Percentiles rank a stretch among this genome's conserved stretches.
These are phyloP conservation scores for Coelastrella sp. DNA, from an alignment of 139 green algal genomes.

Conservation along the genomic window DNA sequence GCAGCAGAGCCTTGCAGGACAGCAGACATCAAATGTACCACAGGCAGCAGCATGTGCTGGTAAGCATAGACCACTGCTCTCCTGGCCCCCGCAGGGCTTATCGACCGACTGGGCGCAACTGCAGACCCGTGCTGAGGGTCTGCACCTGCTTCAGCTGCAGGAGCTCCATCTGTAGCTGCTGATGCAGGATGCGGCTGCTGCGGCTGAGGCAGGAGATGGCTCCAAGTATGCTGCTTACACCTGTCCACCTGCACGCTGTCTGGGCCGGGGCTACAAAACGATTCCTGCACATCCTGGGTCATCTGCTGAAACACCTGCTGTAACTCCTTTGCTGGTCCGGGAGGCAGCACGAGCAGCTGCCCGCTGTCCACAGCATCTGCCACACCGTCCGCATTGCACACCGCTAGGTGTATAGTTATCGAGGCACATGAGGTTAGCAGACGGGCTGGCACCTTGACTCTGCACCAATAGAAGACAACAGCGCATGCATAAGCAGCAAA, in stretches of 20 bases:
- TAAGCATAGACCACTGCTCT: background rate
- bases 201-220: background rate
- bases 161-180: background rate
- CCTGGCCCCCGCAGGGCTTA: background rate
- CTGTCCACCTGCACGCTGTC: too few species aligned
- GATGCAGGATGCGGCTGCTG: background rate
- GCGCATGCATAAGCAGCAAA: too few species aligned
- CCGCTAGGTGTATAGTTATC: background rate
- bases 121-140: background rate
- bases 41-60: background rate
- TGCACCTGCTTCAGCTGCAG: background rate
- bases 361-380: constrained; percentile 20
- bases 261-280: background rate
- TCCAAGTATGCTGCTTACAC: background rate
- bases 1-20: background rate
- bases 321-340: background rate
- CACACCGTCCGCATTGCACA: background rate
- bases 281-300: constrained; percentile 27
- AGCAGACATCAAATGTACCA: background rate
- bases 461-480: background rate
- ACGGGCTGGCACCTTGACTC: background rate
- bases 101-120: background rate
- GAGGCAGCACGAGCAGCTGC: constrained; percentile 16
- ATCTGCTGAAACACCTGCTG: background rate
- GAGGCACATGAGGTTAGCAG: background rate